Evolutionary conservation across 148 eudicot genomes (phyloP).

Genomic region (Salicornia ramosissima): DNA sequence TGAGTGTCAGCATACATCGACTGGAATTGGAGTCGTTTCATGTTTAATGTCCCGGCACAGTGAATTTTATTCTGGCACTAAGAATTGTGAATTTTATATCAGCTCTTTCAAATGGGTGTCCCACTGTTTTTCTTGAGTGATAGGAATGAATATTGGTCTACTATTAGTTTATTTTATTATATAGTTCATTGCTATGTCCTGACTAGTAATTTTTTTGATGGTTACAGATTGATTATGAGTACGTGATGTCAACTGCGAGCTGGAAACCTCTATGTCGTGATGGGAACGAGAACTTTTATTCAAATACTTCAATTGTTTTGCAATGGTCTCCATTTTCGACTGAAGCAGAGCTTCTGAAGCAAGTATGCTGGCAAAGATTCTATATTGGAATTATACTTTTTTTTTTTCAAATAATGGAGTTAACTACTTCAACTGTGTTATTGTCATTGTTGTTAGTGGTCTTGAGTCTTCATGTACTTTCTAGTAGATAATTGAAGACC

Average conservation of each 20-base stretch:
- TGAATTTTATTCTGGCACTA: neutral
- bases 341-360: conserved; percentile 66
- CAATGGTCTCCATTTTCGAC: conserved; percentile 87
- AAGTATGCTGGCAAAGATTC: conserved; percentile 32
- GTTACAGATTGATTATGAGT: conserved; percentile 69
- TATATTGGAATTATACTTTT: neutral
- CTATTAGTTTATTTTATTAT: neutral
- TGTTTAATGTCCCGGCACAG: neutral
- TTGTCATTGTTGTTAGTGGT: no score
- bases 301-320: conserved; percentile 61
- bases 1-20: neutral
- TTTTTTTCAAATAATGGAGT: no score
- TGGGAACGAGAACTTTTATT: conserved; percentile 36
- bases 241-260: conserved; percentile 33
- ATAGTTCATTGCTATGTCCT: conserved; percentile 5
- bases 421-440: no score
- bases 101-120: neutral
- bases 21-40: conserved; percentile 1
- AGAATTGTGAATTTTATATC: neutral
- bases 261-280: conserved; percentile 34
- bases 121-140: neutral
- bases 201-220: neutral
- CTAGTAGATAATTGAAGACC: no score
- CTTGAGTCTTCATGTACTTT: no score
- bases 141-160: neutral